These are phyloP conservation scores for Solanum rostratum DNA, from an alignment of 257 asterid species.

Conservation along the genomic window DNA sequence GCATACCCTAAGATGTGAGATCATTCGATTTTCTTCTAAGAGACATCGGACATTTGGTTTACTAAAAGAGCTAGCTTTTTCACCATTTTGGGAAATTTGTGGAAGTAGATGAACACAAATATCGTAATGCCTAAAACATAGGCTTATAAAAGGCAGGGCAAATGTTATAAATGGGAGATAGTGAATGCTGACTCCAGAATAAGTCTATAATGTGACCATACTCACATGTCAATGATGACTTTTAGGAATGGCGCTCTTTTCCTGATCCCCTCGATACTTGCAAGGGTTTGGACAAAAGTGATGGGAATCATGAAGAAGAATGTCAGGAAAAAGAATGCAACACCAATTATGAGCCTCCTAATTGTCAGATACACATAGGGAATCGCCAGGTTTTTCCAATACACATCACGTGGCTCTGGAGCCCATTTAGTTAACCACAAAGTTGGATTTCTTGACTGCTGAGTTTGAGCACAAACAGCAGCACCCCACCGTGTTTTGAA, in stretches of 20 bases:
- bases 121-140: background rate
- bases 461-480: slow-evolving; percentile 93
- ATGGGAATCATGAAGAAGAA: slow-evolving; percentile 90
- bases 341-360: slow-evolving; percentile 60
- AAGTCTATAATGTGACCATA: background rate
- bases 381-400: slow-evolving; percentile 85
- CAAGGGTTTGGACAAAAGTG: slow-evolving; percentile 79
- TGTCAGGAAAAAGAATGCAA: slow-evolving; percentile 86
- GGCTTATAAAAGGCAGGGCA: background rate
- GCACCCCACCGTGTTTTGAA: slow-evolving; percentile 91
- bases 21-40: background rate
- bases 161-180: background rate
- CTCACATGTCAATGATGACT: slow-evolving; percentile 63
- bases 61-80: background rate
- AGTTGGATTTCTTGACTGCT: slow-evolving; percentile 84
- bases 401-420: slow-evolving; percentile 81
- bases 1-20: background rate
- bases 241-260: slow-evolving; percentile 46
- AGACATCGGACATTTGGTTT: background rate
- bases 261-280: slow-evolving; percentile 62
- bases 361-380: slow-evolving; percentile 73
- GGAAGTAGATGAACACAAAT: background rate
- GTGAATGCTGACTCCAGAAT: background rate
- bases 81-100: background rate
- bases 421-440: slow-evolving; percentile 95